Base-by-base conservation (phyloP, 2,329 filamentous ascomycete genomes). In the Xylaria sp. region DNA sequence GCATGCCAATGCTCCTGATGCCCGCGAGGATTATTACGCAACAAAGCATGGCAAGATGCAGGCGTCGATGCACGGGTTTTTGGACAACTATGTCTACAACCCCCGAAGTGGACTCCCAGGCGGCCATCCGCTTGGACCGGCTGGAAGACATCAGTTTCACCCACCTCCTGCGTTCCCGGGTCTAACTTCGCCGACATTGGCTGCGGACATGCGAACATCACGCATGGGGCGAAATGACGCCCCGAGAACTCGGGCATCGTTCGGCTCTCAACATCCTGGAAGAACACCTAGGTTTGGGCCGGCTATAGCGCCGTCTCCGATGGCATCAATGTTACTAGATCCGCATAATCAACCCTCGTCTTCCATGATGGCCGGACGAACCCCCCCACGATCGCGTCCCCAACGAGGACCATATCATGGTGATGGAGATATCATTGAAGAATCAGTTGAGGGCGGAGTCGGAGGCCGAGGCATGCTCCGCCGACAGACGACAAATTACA, bases 21-120 rank as follows among this genome's bases (percentile, higher is more conserved):
- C 94, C 10, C 89, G 96, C 11, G 93, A 96, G 67, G 94, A 97
- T 74, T 98, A 98, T 79, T 98, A 96, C 77, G 90, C 93, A 26
- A 93, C 94, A 10, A 97, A 97, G 77, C 94, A 99, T 76, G 93
- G 94, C 71, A 99, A 99, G 82, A 97, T 99, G 93, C 91, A 96
- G n/a, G 93, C 94, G 17, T 98, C 95, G 0, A 96, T 97, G 78
- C 94, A 96, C 76, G 94, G 94, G 2, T 99, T 99, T 79, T 84
- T 97, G 67, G 94, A 97, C 77, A 94, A 97, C 74, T 99, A 99
- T 75, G 89, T 91, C 15, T 88, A 90, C 58, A 93, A 93, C 74
- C 89, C 90, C 3, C 90, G 89, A 78, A 89, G 87, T 6, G 90
- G 89, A 1, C 86, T 90, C 23, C 87, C 88, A 6, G 88, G 88